Evolutionary conservation across 2,329 filamentous ascomycete genomes (phyloP), one percentile per base, ranked within the genome.

Genomic region (Paraphoma sp.): DNA sequence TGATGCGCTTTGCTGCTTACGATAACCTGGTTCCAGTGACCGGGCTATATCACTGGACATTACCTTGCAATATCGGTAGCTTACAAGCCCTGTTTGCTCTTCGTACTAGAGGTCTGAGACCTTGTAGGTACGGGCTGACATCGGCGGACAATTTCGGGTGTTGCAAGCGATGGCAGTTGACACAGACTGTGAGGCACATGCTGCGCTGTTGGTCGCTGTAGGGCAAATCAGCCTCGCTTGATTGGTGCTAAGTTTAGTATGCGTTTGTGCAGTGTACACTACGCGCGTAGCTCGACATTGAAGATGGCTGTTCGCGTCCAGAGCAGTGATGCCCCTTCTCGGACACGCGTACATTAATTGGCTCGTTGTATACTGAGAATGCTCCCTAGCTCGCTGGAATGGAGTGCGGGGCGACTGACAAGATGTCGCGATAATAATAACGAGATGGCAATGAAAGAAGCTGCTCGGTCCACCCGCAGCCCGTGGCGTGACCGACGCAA

Each of bases 121-220:
- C 33, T 2, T 14, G 50, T 57, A 45, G 23, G 28, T 31, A 38
- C 28, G 40, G 57, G 53, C 30, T 57, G 53, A 47, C 42, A 49
- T 54, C 63, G 55, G 52, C 50, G 49, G 57, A 60, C 54, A 38
- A 50, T 52, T 47, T 43, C 53, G 44, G 58, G 51, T 53, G 54
- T 51, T 42, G 53, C 57, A 51, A 62, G 52, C 51, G 51, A 58
- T 45, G 51, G 61, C 57, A 60, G 59, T 68, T 68, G 65, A 70
- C 66, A 69, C 73, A 49, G 67, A 72, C 68, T 71, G 70, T 64
- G 67, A 55, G 74, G 71, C 69, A 76, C 72, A 69, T 65, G 56
- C 60, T 53, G 51, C 54, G 49, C 45, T 59, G 60, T 51, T 59
- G 59, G 56, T 64, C 63, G 68, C 63, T 68, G 65, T 62, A 63